Percentiles rank a stretch among this genome's conserved stretches.
Evolutionary conservation across 306 rosid species (phyloP).

Genomic region (Trichosanthes truncata): DNA sequence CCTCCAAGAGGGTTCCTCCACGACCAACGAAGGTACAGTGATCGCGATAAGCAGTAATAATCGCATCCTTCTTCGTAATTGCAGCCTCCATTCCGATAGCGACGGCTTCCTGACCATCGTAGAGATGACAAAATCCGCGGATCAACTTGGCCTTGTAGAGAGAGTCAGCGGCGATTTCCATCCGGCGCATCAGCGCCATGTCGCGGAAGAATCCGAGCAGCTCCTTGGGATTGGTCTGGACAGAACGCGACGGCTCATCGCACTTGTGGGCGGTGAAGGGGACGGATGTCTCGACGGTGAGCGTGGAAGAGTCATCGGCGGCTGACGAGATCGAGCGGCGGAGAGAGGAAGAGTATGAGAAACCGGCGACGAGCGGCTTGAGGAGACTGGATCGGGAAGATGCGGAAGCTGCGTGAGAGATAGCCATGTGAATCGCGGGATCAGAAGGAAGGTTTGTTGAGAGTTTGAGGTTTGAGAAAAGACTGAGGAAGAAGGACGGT

Average conservation of each 20-base stretch:
- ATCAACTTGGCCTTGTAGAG: slow-evolving; percentile 90
- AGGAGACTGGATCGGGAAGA: slow-evolving; percentile 27
- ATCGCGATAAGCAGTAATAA: slow-evolving; percentile 82
- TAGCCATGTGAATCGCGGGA: not conserved
- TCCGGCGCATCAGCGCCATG: slow-evolving; percentile 82
- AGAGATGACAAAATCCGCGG: slow-evolving; percentile 91
- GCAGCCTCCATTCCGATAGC: slow-evolving; percentile 88
- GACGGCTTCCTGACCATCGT: slow-evolving; percentile 94
- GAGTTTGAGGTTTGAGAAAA: not conserved
- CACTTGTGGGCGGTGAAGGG: slow-evolving; percentile 73
- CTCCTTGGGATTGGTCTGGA: slow-evolving; percentile 49
- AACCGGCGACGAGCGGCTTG: slow-evolving; percentile 35
- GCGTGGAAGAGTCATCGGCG: slow-evolving; percentile 24
- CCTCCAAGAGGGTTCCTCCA: slow-evolving; percentile 54
- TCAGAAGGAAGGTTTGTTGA: not conserved
- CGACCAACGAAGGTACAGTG: slow-evolving; percentile 78
- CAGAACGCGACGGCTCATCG: slow-evolving; percentile 64
- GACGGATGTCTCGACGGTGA: slow-evolving; percentile 66
- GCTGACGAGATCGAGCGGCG: slow-evolving; percentile 47
- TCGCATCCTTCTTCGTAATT: slow-evolving; percentile 49
- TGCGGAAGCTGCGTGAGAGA: slow-evolving; percentile 23
- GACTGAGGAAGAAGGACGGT: not conserved
- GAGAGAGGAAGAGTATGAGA: slow-evolving; percentile 18
- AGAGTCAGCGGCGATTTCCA: slow-evolving; percentile 94
- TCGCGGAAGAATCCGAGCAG: slow-evolving; percentile 59